A percentile compares a stretch with the other conserved stretches of the same genome.
phyloP scores from a whole-genome alignment of 257 asterid species.

The Plantago major region DNA sequence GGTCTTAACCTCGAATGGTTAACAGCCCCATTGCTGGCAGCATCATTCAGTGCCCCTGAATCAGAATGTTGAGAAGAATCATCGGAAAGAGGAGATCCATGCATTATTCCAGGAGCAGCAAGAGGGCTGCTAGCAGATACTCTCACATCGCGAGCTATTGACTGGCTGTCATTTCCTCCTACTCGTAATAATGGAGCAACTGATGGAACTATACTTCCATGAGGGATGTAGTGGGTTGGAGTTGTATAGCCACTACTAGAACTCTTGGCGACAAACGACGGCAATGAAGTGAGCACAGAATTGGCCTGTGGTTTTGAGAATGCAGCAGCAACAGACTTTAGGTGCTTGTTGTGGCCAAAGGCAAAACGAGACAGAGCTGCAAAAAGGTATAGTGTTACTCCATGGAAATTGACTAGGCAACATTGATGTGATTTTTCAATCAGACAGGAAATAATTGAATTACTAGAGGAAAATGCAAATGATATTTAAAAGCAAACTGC shows the following conservation, averaged over 20 bases:
- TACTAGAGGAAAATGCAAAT: not conserved
- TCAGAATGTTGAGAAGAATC: slow-evolving; percentile 96
- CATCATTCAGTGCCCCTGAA: slow-evolving; percentile 65
- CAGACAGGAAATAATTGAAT: not conserved
- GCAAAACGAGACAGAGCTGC: slow-evolving; percentile 98
- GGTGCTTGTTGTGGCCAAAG: slow-evolving; percentile 90
- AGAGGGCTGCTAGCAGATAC: slow-evolving; percentile 87
- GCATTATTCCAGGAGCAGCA: slow-evolving; percentile 78
- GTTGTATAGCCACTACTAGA: slow-evolving; percentile 79
- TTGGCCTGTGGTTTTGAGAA: slow-evolving; percentile 75
- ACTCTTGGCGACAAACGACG: slow-evolving; percentile 65
- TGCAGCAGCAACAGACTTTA: slow-evolving; percentile 90
- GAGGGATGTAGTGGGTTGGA: slow-evolving; percentile 68
- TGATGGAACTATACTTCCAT: slow-evolving; percentile 67
- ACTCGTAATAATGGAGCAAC: slow-evolving; percentile 57
- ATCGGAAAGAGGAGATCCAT: slow-evolving; percentile 96
- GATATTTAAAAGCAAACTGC: not conserved
- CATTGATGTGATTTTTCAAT: not conserved
- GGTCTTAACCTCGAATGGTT: slow-evolving; percentile 65
- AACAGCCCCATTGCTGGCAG: slow-evolving; percentile 67
- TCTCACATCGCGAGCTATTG: slow-evolving; percentile 74
- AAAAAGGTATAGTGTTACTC: slow-evolving; percentile 19
- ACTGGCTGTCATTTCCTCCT: slow-evolving; percentile 52
- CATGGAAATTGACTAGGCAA: not conserved
- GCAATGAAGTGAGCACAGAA: slow-evolving; percentile 78